phyloP scores from a whole-genome alignment of 768 basidiomycete species.

The Holtermannia corniformis region DNA sequence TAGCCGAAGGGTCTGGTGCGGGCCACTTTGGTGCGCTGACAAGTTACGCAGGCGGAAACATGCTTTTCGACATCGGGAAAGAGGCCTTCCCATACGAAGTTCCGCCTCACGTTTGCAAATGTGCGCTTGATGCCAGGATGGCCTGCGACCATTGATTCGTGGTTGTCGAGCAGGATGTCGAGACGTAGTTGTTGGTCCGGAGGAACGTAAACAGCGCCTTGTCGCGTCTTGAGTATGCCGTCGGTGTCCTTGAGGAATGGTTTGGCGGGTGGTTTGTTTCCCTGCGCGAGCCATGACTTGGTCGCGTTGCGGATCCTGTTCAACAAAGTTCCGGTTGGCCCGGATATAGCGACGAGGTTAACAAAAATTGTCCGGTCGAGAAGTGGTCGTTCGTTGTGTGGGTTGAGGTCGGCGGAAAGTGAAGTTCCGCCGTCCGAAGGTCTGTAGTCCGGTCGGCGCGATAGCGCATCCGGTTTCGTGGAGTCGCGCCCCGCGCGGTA shows the following conservation, averaged over 20 bases:
- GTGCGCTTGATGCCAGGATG: conserved; percentile 44
- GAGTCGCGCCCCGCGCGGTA: neutral
- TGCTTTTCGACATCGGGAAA: conserved; percentile 30
- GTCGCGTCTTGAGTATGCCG: neutral
- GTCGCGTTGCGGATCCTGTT: too few relatives aligned
- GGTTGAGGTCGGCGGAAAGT: neutral
- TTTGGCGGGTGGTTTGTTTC: neutral
- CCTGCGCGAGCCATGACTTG: neutral
- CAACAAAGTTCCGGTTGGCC: neutral
- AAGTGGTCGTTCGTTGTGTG: too few relatives aligned
- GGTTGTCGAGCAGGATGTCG: conserved; percentile 39
- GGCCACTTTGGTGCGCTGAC: conserved; percentile 37
- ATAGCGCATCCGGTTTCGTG: neutral
- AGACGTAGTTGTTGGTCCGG: conserved; percentile 11
- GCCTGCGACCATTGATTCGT: conserved; percentile 44
- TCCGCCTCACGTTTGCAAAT: conserved; percentile 28
- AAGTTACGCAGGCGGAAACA: conserved; percentile 41
- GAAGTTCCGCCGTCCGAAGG: neutral
- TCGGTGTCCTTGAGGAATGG: neutral
- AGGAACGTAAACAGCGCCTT: neutral
- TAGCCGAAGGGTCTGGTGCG: conserved; percentile 43
- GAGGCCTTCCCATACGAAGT: conserved; percentile 46
- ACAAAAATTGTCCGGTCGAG: too few relatives aligned
- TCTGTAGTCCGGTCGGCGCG: conserved; percentile 6
- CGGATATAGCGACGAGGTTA: neutral